Conservation (phyloP, 2,329 filamentous ascomycete genomes). For the Penicillium occitanis region DNA sequence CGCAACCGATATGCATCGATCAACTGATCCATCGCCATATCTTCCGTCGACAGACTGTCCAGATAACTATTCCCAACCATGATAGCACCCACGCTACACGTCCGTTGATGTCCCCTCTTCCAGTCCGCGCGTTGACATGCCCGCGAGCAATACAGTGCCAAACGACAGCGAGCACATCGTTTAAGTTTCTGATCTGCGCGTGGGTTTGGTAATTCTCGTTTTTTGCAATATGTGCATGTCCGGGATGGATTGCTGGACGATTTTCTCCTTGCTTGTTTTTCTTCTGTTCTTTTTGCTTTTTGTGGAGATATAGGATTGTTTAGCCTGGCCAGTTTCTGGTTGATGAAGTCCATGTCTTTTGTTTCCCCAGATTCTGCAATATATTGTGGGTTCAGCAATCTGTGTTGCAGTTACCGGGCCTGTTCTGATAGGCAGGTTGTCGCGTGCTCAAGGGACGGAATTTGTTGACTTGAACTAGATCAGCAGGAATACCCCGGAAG, state of each 20-base stretch:
- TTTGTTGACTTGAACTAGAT: not conserved
- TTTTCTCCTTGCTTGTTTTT: not conserved
- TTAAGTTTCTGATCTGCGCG: conserved; percentile 21
- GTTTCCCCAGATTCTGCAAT: not conserved
- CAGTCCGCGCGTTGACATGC: conserved; percentile 35
- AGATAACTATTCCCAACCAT: conserved; percentile 24
- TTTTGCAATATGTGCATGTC: conserved; percentile 20
- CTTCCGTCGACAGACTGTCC: conserved; percentile 24
- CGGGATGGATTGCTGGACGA: not conserved
- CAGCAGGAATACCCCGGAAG: not conserved
- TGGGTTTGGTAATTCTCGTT: conserved; percentile 13
- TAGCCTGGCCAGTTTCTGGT: conserved; percentile 17
- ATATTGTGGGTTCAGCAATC: not conserved
- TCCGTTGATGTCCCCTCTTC: conserved; percentile 27
- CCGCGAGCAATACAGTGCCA: conserved; percentile 51
- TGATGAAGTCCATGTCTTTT: conserved; percentile 18
- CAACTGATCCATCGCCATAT: conserved; percentile 27
- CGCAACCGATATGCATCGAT: conserved; percentile 34
- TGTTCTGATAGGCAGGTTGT: not conserved
- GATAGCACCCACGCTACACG: conserved; percentile 29
- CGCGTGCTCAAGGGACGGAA: conserved; percentile 3
- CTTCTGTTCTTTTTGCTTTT: not conserved
- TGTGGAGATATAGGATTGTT: not conserved
- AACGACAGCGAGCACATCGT: conserved; percentile 49
- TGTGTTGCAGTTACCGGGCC: not conserved